phyloP scores from a whole-genome alignment of 352 stramenopile genomes.

The Globisporangium spiculum region DNA sequence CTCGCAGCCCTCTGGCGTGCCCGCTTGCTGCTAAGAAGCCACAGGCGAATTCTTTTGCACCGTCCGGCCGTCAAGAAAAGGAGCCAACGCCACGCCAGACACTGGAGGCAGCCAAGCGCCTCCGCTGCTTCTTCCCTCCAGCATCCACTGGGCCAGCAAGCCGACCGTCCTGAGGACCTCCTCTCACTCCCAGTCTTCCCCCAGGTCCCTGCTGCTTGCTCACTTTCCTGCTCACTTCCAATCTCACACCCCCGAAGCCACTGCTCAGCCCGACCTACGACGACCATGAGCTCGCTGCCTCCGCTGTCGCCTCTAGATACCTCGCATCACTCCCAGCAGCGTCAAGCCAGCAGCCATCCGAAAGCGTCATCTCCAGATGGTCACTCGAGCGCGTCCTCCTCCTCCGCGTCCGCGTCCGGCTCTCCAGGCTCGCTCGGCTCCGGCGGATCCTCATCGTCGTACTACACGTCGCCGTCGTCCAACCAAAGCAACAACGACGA shows the following conservation, averaged over 20 bases:
- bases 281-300: constrained; percentile 5
- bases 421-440: neutral
- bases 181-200: neutral
- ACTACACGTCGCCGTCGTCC: neutral
- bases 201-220: too few relatives aligned
- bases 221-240: constrained; percentile 3
- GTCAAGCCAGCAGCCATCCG: neutral
- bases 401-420: neutral
- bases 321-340: neutral
- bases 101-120: neutral
- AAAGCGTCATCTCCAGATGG: neutral
- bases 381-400: neutral
- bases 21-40: neutral
- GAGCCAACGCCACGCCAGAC: constrained; percentile 1
- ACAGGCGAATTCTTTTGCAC: constrained; percentile 3
- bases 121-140: neutral
- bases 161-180: neutral
- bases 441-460: neutral
- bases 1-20: neutral
- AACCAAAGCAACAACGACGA: neutral
- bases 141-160: neutral
- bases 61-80: neutral
- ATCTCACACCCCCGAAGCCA: neutral
- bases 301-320: neutral
- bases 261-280: neutral